Percentiles rank a stretch among this genome's conserved stretches.
Evolutionary conservation across 805 yeast genomes (phyloP).

Genomic region (Wickerhamomyces bovis): DNA sequence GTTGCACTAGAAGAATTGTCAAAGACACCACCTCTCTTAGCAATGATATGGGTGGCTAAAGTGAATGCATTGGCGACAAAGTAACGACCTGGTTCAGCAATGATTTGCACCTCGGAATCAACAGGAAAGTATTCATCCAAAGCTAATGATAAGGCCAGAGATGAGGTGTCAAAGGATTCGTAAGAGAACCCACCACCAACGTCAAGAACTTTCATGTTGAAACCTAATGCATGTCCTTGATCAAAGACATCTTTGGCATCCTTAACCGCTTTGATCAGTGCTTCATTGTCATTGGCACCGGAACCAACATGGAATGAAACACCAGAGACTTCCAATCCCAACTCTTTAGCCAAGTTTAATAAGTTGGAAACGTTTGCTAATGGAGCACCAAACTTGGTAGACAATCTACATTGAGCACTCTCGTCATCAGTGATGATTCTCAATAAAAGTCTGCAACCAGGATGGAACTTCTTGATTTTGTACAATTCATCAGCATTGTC

Average conservation of each 20-base stretch:
- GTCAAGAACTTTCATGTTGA: conserved; percentile 55
- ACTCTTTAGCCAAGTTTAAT: conserved; percentile 52
- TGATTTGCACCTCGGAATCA: conserved; percentile 38
- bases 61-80: conserved; percentile 83
- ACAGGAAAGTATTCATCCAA: conserved; percentile 57
- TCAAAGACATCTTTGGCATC: conserved; percentile 71
- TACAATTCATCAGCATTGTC: conserved; percentile 82
- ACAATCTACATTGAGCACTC: conserved; percentile 76
- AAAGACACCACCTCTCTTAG: conserved; percentile 53
- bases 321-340: conserved; percentile 66
- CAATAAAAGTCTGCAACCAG: conserved; percentile 62
- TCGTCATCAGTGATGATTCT: conserved; percentile 89
- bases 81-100: conserved; percentile 94
- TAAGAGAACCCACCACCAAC: conserved; percentile 91
- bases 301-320: conserved; percentile 96
- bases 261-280: conserved; percentile 62
- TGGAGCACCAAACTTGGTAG: conserved; percentile 85
- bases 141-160: conserved; percentile 49
- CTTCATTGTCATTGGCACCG: conserved; percentile 70
- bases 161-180: conserved; percentile 53
- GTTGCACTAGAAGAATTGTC: conserved; percentile 12
- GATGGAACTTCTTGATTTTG: conserved; percentile 65
- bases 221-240: conserved; percentile 41
- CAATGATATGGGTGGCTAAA: conserved; percentile 77
- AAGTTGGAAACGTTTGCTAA: conserved; percentile 46